Conservation (phyloP, 139 green algal genomes). For the Picochlorum sp. region DNA sequence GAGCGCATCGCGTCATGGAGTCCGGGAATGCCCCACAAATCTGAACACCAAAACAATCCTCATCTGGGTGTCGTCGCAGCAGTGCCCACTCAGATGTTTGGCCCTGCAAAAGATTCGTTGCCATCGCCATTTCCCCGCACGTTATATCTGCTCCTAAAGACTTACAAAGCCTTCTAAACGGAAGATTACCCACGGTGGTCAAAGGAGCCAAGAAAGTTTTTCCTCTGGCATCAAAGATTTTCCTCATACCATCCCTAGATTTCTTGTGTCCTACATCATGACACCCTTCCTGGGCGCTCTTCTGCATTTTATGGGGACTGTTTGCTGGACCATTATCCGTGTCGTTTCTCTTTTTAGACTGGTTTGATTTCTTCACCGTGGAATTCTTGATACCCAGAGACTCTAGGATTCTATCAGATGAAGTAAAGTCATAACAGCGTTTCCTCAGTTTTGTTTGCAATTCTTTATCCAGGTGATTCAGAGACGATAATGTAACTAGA, state of each 20-base stretch:
- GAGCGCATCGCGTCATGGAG: constrained; percentile 50
- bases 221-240: constrained; percentile 62
- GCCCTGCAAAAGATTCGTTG: constrained; percentile 86
- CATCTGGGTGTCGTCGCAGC: constrained; percentile 78
- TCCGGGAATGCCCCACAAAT: constrained; percentile 83
- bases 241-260: constrained; percentile 34
- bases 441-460: constrained; percentile 13
- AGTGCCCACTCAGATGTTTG: constrained; percentile 92
- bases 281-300: not conserved
- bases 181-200: constrained; percentile 95
- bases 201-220: constrained; percentile 92
- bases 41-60: constrained; percentile 95
- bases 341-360: not conserved
- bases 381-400: constrained; percentile 34
- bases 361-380: not conserved
- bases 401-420: constrained; percentile 48
- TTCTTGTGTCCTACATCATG: constrained; percentile 35
- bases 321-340: not conserved
- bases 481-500: not conserved
- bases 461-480: constrained; percentile 1
- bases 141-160: constrained; percentile 85
- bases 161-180: constrained; percentile 88
- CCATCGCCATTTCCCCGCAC: constrained; percentile 91
- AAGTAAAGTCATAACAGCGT: constrained; percentile 55
- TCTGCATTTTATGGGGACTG: not conserved